phyloP scores from a whole-genome alignment of 2,329 filamentous ascomycete genomes.

The Hypoxylon sp. region DNA sequence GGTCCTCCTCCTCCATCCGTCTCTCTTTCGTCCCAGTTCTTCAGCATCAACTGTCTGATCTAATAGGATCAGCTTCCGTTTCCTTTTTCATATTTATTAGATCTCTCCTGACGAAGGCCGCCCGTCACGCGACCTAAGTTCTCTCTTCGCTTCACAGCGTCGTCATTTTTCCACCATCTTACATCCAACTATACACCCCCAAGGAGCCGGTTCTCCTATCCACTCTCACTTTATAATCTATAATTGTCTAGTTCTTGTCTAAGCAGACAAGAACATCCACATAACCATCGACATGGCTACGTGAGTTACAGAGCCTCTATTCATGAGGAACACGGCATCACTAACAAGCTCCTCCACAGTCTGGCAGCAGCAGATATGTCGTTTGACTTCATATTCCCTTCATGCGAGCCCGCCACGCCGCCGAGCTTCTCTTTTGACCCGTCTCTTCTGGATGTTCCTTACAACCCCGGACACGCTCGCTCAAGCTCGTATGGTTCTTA shows the following conservation, averaged over 20 bases:
- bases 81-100: constrained; percentile 51
- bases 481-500: constrained; percentile 76
- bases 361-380: constrained; percentile 74
- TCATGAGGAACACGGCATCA: constrained; percentile 34
- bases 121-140: constrained; percentile 46
- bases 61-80: constrained; percentile 51
- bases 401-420: constrained; percentile 66
- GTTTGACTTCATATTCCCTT: constrained; percentile 72
- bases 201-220: constrained; percentile 54
- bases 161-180: constrained; percentile 16
- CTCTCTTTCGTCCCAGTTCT: constrained; percentile 48
- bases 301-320: constrained; percentile 54
- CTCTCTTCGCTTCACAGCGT: constrained; percentile 50
- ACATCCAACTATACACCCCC: constrained; percentile 29
- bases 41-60: constrained; percentile 52
- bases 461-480: constrained; percentile 69
- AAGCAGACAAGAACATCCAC: constrained; percentile 48
- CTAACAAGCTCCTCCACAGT: constrained; percentile 59
- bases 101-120: constrained; percentile 49
- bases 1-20: constrained; percentile 47
- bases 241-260: constrained; percentile 52
- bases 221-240: constrained; percentile 47
- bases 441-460: constrained; percentile 69
- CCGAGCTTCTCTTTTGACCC: constrained; percentile 70
- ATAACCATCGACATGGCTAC: constrained; percentile 59